Evolutionary conservation across 2,329 filamentous ascomycete species (phyloP).

Genomic region (Talaromyces sp.): DNA sequence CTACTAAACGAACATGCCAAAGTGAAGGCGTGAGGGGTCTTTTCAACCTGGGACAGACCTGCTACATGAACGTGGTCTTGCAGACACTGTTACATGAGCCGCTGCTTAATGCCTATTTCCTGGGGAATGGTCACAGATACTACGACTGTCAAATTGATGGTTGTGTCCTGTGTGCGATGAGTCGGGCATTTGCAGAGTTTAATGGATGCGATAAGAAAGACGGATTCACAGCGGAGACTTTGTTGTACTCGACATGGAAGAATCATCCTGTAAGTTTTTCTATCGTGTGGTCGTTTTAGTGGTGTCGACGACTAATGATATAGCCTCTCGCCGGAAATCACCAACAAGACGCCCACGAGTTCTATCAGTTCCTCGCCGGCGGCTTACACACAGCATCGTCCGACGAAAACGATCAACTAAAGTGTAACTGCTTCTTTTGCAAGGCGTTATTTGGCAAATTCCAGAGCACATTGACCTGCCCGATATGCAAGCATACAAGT

Average conservation of each 20-base stretch:
- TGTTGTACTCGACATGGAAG: conserved; percentile 86
- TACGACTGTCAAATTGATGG: conserved; percentile 60
- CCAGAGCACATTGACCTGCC: conserved; percentile 84
- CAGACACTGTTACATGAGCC: conserved; percentile 94
- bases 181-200: conserved; percentile 60
- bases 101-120: conserved; percentile 82
- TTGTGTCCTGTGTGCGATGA: conserved; percentile 57
- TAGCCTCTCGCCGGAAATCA: conserved; percentile 79
- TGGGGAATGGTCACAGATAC: conserved; percentile 80
- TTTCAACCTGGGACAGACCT: conserved; percentile 97
- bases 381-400: conserved; percentile 62
- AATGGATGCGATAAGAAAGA: conserved; percentile 64
- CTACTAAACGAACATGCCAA: conserved; percentile 72
- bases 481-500: conserved; percentile 76
- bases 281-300: not conserved
- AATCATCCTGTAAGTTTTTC: conserved; percentile 60
- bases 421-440: conserved; percentile 86
- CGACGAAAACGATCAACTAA: conserved; percentile 36
- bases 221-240: conserved; percentile 83
- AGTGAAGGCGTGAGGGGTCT: conserved; percentile 85
- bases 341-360: conserved; percentile 95
- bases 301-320: not conserved
- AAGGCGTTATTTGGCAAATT: conserved; percentile 91
- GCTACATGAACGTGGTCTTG: conserved; percentile 94
- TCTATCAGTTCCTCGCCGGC: conserved; percentile 92